phyloP scores from a whole-genome alignment of 2,329 filamentous ascomycete species.

The Cladosporium sp. region DNA sequence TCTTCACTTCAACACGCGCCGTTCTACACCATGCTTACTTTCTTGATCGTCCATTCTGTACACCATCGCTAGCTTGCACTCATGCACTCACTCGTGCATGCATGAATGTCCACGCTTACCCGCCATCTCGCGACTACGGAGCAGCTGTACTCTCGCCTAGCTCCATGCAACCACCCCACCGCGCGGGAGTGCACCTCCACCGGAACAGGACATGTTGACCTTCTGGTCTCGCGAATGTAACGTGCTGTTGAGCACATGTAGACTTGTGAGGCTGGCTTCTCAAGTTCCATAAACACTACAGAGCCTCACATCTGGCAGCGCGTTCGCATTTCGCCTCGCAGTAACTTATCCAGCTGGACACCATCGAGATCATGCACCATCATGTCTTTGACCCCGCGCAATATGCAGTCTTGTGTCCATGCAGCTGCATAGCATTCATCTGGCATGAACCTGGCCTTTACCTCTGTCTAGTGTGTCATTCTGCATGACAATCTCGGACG shows the following conservation, averaged over 20 bases:
- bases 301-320: too few relatives aligned
- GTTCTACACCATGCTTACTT: too few relatives aligned
- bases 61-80: constrained; percentile 6
- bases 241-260: too few relatives aligned
- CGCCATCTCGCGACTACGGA: constrained; percentile 3
- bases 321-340: too few relatives aligned
- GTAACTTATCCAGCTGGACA: too few relatives aligned
- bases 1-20: constrained; percentile 1
- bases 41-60: not conserved
- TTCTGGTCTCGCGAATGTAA: too few relatives aligned
- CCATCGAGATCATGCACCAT: too few relatives aligned
- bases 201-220: too few relatives aligned
- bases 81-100: not conserved
- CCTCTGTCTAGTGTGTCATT: not conserved
- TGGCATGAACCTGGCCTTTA: not conserved
- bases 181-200: constrained; percentile 2
- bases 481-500: not conserved
- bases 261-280: too few relatives aligned
- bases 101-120: constrained; percentile 8
- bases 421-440: not conserved
- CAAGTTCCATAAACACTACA: too few relatives aligned
- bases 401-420: not conserved
- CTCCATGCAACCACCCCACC: constrained; percentile 11
- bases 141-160: constrained; percentile 9
- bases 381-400: not conserved